Base-by-base conservation (phyloP, 148 eudicot genomes). In the Fallopia convolvulus region DNA sequence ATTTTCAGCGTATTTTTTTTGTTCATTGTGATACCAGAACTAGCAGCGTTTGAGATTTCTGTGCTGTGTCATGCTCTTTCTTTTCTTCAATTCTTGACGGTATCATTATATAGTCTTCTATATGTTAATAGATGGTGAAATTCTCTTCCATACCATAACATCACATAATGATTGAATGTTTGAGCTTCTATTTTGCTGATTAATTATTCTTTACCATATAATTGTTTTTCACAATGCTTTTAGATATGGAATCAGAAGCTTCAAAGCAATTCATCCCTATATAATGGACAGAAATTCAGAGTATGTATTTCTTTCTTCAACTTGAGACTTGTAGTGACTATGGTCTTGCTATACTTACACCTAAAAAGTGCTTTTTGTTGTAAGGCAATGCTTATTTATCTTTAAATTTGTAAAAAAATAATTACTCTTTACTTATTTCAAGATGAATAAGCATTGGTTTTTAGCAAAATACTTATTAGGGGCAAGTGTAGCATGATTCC, bases 221-320 rank as follows among this genome's bases (percentile, higher is more conserved):
- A 11, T 68, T 68, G 46, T 33, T 17, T 68, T 68, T 21, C 8
- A 10, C 72, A 33, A 33, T 68, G 72, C 72, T 70, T 72, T 61
- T 82, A 93, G 98, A 90, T 91, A 63, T 93, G 98, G 98, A 83
- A 93, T 47, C 77, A 33, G 76, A 90, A 86, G 79, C 81, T 82
- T 84, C 86, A 80, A 70, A 85, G 80, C 72, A 88, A 84, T 78
- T 6, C 90, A 30, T 89, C 94, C 18, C 66, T 93, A 80, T 91
- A 73, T 84, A 91, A 91, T 80, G 98, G 94, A 33, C 79, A 61
- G 56, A 93, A 93, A 83, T 93, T 93, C 80, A 88, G 98, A 86
- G 98, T 93, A 89, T 74, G 93, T 73, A 4, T 33, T 36, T 14
- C 41, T 68, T 68, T 39, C 72, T 65, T 68, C 44, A 5, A 68